Evolutionary conservation across 2,329 filamentous ascomycete species (phyloP).

Genomic region (Calonectria pauciramosa): DNA sequence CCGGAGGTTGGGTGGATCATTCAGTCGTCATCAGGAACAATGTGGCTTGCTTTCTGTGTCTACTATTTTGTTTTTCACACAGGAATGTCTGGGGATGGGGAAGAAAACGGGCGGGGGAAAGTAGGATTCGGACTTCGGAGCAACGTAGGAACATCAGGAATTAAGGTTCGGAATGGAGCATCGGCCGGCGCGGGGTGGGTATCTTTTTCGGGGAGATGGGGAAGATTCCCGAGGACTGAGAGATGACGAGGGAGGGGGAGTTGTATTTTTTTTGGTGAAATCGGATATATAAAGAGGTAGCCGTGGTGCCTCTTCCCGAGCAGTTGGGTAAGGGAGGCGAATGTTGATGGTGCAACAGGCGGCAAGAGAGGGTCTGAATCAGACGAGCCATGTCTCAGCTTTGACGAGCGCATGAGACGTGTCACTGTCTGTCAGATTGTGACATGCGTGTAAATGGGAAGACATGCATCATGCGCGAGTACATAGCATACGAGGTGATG

Average conservation of each 20-base stretch:
- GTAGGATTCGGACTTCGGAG: background rate
- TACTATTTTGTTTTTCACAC: too few species aligned
- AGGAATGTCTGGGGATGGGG: background rate
- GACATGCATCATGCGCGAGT: background rate
- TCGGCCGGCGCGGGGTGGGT: background rate
- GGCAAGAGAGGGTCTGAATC: background rate
- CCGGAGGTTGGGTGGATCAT: background rate
- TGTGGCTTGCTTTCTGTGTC: background rate
- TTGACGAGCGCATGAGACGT: background rate
- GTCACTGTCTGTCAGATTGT: background rate
- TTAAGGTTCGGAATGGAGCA: background rate
- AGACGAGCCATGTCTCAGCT: background rate
- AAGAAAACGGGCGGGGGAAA: background rate
- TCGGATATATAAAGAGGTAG: background rate
- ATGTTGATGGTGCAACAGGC: background rate
- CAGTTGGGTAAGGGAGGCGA: background rate
- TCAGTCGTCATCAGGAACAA: background rate
- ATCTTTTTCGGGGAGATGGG: background rate
- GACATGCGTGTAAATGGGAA: background rate
- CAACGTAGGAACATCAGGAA: background rate
- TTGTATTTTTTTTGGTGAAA: background rate
- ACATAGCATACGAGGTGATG: background rate
- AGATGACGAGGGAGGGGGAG: background rate
- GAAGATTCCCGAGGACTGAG: background rate
- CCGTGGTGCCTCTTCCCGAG: background rate